These are phyloP conservation scores for Debaryomyces sp. DNA, from an alignment of 1,139 yeast species.

Conservation along the genomic window DNA sequence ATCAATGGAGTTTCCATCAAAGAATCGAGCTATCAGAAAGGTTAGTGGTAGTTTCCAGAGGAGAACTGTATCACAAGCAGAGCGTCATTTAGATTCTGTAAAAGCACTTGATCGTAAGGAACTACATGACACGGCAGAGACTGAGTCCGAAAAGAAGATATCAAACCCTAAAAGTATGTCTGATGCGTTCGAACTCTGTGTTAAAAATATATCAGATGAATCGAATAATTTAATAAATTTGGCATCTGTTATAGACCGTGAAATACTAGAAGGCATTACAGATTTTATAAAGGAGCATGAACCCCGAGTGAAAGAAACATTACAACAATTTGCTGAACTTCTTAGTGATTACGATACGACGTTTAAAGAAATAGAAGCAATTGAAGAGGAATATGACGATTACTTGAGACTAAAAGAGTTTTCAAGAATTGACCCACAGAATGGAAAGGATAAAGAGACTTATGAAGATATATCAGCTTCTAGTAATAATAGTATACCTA, in stretches of 20 bases:
- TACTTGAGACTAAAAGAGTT: slow-evolving; percentile 35
- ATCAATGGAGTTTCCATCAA: background rate
- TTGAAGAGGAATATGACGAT: slow-evolving; percentile 36
- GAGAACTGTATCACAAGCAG: slow-evolving; percentile 16
- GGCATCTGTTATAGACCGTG: slow-evolving; percentile 40
- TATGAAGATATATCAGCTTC: slow-evolving; percentile 7
- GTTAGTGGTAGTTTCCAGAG: slow-evolving; percentile 7
- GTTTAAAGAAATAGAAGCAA: slow-evolving; percentile 29
- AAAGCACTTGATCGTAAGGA: slow-evolving; percentile 1
- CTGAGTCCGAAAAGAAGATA: background rate
- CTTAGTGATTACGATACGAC: slow-evolving; percentile 31
- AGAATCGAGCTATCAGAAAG: background rate
- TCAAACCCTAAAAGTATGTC: slow-evolving; percentile 5
- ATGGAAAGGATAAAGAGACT: slow-evolving; percentile 13
- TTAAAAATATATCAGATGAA: slow-evolving; percentile 23
- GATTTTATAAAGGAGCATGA: slow-evolving; percentile 40
- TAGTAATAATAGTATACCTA: background rate
- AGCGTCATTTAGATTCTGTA: slow-evolving; percentile 9
- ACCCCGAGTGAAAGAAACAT: slow-evolving; percentile 31
- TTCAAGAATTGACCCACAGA: slow-evolving; percentile 16
- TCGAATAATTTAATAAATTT: slow-evolving; percentile 27
- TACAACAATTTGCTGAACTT: slow-evolving; percentile 28
- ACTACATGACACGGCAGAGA: background rate
- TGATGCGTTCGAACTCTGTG: slow-evolving; percentile 14
- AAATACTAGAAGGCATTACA: slow-evolving; percentile 39